A percentile compares a stretch with the other conserved stretches of the same genome.
phyloP scores from a whole-genome alignment of 1,284 basidiomycete species.

The Athelia sp. region DNA sequence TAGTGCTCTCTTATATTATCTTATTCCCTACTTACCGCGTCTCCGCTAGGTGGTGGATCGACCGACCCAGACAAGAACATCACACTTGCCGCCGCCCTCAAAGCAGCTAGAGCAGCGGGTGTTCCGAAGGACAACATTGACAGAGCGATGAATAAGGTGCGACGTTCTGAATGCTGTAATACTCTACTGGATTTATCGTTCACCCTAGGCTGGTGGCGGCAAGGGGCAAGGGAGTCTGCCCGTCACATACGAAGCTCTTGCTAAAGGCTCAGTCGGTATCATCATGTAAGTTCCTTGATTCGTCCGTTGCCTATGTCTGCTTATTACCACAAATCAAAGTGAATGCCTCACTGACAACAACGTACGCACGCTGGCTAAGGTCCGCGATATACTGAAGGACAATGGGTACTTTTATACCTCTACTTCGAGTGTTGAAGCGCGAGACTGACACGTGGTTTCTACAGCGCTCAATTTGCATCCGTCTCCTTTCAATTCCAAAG shows the following conservation, averaged over 20 bases:
- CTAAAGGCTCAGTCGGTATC: constrained; percentile 63
- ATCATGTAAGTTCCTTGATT: constrained; percentile 57
- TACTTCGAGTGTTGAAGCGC: too few relatives aligned
- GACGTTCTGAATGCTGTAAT: constrained; percentile 10
- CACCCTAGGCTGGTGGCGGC: constrained; percentile 41
- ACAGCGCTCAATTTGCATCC: constrained; percentile 65
- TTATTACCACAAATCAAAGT: constrained; percentile 33
- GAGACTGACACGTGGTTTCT: constrained; percentile 4
- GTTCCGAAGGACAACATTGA: constrained; percentile 80
- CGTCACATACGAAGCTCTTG: constrained; percentile 71
- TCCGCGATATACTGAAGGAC: constrained; percentile 56
- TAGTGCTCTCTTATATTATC: not conserved
- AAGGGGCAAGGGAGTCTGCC: constrained; percentile 47
- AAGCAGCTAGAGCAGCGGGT: constrained; percentile 57
- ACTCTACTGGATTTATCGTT: constrained; percentile 3
- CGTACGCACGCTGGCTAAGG: constrained; percentile 61
- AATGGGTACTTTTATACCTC: constrained; percentile 55
- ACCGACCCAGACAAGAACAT: constrained; percentile 62
- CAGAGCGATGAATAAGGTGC: constrained; percentile 62
- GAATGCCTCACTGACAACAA: constrained; percentile 76
- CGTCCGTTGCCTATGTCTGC: not conserved
- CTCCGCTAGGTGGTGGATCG: constrained; percentile 53
- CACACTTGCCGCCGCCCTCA: constrained; percentile 56
- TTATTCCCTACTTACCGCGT: not conserved
- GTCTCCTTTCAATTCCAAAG: constrained; percentile 77